Conservation (phyloP, 1,284 basidiomycete species). For the Ceratobasidium sp. region DNA sequence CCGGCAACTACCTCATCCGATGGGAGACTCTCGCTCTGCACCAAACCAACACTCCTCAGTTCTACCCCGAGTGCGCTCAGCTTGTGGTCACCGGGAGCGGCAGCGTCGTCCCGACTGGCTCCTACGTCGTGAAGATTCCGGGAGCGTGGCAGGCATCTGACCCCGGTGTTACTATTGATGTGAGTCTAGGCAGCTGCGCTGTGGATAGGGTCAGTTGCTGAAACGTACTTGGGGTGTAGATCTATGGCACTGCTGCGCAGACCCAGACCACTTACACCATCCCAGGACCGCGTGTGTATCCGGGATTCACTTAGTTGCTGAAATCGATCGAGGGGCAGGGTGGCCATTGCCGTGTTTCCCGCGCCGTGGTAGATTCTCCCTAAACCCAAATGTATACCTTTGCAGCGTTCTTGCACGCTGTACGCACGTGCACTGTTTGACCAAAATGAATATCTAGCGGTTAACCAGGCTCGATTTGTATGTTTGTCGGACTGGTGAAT, state of each 20-base stretch:
- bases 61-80: conserved; percentile 49
- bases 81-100: conserved; percentile 46
- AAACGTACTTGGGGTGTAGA: conserved; percentile 33
- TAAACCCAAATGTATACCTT: no score
- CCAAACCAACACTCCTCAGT: conserved; percentile 49
- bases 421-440: no score
- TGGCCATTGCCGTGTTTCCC: no score
- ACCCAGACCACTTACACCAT: conserved; percentile 46
- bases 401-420: no score
- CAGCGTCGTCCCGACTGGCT: conserved; percentile 42
- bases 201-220: no score
- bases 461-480: no score
- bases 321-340: no score
- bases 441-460: no score
- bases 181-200: no score
- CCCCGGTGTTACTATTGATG: conserved; percentile 44
- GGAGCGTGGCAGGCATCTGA: conserved; percentile 52
- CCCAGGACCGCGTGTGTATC: conserved; percentile 45
- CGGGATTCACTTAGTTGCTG: no score
- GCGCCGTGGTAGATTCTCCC: no score
- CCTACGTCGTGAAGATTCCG: conserved; percentile 56
- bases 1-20: conserved; percentile 43
- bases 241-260: conserved; percentile 45
- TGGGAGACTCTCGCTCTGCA: conserved; percentile 40
- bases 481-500: no score